These are phyloP conservation scores for Mortierella sp. DNA, from an alignment of 371 early-diverging fungal genomes.

Conservation along the genomic window DNA sequence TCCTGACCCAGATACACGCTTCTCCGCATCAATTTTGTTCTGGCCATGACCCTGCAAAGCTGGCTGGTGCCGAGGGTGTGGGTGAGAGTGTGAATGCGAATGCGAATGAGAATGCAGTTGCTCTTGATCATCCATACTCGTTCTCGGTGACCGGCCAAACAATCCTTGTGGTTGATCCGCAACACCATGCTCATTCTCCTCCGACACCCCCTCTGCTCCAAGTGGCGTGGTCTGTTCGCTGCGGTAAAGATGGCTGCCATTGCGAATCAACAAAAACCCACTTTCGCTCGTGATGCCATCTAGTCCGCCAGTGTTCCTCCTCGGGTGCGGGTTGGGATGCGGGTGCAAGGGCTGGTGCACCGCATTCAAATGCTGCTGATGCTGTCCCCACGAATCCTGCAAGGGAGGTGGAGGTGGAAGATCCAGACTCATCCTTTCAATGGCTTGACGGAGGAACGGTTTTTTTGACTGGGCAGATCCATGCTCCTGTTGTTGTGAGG, in stretches of 20 bases:
- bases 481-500: constrained; percentile 12
- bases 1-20: constrained; percentile 10
- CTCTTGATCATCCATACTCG: constrained; percentile 14
- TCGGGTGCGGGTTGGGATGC: constrained; percentile 10
- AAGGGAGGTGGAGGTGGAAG: constrained; percentile 14
- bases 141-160: constrained; percentile 8
- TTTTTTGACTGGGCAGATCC: not conserved
- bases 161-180: not conserved
- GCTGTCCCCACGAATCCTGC: constrained; percentile 23
- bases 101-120: constrained; percentile 10
- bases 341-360: constrained; percentile 22
- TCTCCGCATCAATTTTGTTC: constrained; percentile 45
- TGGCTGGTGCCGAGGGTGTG: constrained; percentile 14
- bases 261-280: constrained; percentile 29
- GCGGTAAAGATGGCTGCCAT: constrained; percentile 18
- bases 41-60: constrained; percentile 27
- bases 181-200: constrained; percentile 11
- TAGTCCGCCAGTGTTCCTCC: constrained; percentile 16
- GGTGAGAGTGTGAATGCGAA: constrained; percentile 12
- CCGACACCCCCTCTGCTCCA: not conserved
- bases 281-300: constrained; percentile 25
- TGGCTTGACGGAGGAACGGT: not conserved
- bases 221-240: constrained; percentile 20
- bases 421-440: constrained; percentile 1
- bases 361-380: constrained; percentile 30